Evolutionary conservation across 2,329 filamentous ascomycete species (phyloP), one percentile per base, ranked within the genome.

Genomic region (Xylariales sp.): DNA sequence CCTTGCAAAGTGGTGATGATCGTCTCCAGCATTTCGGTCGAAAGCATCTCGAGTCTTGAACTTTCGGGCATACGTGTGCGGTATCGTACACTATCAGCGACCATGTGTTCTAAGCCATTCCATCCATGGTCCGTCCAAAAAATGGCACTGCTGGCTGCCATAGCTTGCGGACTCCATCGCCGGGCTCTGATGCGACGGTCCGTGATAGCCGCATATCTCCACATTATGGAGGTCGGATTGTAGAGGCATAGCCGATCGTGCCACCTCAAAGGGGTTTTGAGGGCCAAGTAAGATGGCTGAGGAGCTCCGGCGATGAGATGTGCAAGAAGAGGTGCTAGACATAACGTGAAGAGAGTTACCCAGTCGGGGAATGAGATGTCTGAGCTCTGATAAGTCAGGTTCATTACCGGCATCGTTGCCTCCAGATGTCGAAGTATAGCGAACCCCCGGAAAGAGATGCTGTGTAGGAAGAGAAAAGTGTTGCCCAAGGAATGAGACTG

Each of bases 221-320:
- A 65, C 12, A 64, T 24, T 9, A 66, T 64, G 0, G 62, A 59
- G 4, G 58, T 64, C 1, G 62, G 61, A 41, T 64, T 65, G 33
- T 55, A 64, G 29, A 51, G 51, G 11, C 49, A 48, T 1, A 64
- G 25, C 3, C 40, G 31, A 9, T 64, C 57, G 42, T 57, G 51
- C 61, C 58, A 63, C n/a, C 24, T 8, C 15, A 22, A 43, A 1
- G 58, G 59, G 9, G 14, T 31, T 9, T 14, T 31, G 3, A n/a
- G 12, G 3, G 12, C 12, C 8, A 61, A 39, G 46, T 54, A 49
- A 1, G 53, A 50, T 9, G 48, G 27, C 3, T 35, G 37, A 16
- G 58, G 57, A 0, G 52, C 44, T 1, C 58, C 60, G 3, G 51
- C 43, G 11, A 54, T 19, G 31, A 63, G 44, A 40, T 63, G 60